Conservation (phyloP, 768 basidiomycete species). For the Boletus fagicola region DNA sequence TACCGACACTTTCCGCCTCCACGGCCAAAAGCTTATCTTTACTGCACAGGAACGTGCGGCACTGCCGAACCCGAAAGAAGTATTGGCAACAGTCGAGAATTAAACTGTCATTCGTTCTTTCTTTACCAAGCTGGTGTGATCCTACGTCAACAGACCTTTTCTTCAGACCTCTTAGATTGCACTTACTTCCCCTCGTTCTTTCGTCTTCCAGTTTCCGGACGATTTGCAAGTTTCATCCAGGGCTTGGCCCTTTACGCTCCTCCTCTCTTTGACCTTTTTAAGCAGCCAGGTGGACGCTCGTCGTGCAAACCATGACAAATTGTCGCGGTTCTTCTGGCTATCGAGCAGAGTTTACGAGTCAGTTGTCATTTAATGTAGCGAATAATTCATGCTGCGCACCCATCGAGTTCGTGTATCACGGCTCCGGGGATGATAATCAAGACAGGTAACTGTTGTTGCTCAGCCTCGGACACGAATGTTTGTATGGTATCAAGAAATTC, state of each 20-base stretch:
- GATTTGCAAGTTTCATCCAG: conserved; percentile 60
- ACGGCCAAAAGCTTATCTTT: conserved; percentile 67
- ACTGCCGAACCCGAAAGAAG: conserved; percentile 41
- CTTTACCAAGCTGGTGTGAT: conserved; percentile 26
- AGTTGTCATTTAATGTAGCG: neutral
- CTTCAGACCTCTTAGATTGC: neutral
- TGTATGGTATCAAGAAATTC: conserved; percentile 63
- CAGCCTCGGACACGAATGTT: conserved; percentile 63
- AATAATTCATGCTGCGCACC: conserved; percentile 39
- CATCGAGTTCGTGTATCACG: conserved; percentile 77
- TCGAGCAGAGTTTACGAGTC: neutral
- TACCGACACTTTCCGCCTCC: conserved; percentile 48
- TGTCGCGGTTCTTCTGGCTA: conserved; percentile 42
- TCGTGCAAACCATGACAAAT: conserved; percentile 62
- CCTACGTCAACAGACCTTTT: neutral
- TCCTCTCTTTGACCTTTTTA: conserved; percentile 55
- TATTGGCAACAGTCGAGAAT: conserved; percentile 77
- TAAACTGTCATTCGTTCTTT: conserved; percentile 60
- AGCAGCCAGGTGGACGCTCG: conserved; percentile 69
- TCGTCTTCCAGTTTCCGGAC: conserved; percentile 60
- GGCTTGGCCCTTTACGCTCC: conserved; percentile 58
- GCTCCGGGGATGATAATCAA: conserved; percentile 68
- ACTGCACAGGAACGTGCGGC: conserved; percentile 61
- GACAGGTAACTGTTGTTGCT: conserved; percentile 47
- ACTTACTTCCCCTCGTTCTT: conserved; percentile 44